Conservation (phyloP, 805 yeast species). For the Komagataella phaffii region DNA sequence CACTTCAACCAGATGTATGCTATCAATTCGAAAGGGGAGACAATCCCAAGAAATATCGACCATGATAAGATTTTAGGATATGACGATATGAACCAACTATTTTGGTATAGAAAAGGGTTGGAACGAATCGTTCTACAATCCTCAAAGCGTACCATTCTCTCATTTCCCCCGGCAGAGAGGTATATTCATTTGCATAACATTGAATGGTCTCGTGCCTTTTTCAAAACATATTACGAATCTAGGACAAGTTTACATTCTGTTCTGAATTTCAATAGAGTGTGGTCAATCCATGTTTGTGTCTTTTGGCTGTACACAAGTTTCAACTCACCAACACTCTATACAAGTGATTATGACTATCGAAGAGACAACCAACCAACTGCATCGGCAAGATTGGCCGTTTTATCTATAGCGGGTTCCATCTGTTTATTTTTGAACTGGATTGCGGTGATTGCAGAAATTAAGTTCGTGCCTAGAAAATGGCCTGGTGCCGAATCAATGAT, state of each 20-base stretch:
- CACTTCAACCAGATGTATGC: conserved; percentile 53
- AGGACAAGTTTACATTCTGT: conserved; percentile 37
- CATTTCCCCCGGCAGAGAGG: conserved; percentile 17
- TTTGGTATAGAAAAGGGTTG: conserved; percentile 31
- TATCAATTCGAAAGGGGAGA: conserved; percentile 35
- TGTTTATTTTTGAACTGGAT: conserved; percentile 25
- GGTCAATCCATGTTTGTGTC: conserved; percentile 36
- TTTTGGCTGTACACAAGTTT: conserved; percentile 40
- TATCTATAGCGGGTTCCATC: conserved; percentile 30
- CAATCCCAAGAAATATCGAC: conserved; percentile 54
- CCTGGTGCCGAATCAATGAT: conserved; percentile 28
- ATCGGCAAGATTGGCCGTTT: conserved; percentile 28
- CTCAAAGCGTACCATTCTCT: conserved; percentile 15
- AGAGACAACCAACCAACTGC: conserved; percentile 29
- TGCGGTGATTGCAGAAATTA: conserved; percentile 26
- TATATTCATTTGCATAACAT: conserved; percentile 18
- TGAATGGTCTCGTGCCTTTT: conserved; percentile 26
- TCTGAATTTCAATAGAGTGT: conserved; percentile 35
- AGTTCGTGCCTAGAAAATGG: conserved; percentile 33
- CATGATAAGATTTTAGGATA: conserved; percentile 48
- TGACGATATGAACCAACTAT: conserved; percentile 39
- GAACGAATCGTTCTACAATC: conserved; percentile 19
- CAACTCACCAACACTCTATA: conserved; percentile 36
- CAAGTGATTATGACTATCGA: conserved; percentile 24
- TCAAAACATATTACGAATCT: conserved; percentile 32